phyloP scores from a whole-genome alignment of 2,329 filamentous ascomycete species.

The Phialophora expanda region DNA sequence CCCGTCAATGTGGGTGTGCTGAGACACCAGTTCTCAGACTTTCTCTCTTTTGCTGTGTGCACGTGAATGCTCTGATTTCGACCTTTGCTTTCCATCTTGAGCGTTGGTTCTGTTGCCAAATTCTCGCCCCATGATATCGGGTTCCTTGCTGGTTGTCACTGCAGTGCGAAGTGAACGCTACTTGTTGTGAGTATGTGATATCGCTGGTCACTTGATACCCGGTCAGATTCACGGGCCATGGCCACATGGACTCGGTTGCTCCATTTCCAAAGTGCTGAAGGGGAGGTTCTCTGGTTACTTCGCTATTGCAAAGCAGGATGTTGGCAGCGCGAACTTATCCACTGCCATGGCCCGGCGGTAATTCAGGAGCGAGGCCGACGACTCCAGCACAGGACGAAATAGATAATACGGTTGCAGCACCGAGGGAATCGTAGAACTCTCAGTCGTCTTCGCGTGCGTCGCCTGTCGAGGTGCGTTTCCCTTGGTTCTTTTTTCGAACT shows the following conservation, averaged over 20 bases:
- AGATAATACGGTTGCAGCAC: background rate
- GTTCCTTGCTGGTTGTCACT: background rate
- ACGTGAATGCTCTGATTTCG: background rate
- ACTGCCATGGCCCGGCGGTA: background rate
- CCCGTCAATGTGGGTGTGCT: slow-evolving; percentile 20
- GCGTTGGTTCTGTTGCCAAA: background rate
- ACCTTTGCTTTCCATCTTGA: too few species aligned
- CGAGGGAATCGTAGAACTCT: background rate
- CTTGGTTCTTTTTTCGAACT: background rate
- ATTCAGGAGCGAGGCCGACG: background rate
- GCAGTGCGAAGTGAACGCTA: background rate
- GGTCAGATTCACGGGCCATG: background rate
- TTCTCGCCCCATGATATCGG: background rate
- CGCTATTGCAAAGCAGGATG: background rate
- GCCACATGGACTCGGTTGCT: background rate
- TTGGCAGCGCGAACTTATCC: background rate
- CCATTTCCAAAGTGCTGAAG: background rate
- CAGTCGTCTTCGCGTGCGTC: background rate
- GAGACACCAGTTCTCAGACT: background rate
- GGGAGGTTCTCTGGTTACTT: background rate
- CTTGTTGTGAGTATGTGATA: background rate
- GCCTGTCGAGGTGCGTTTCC: background rate
- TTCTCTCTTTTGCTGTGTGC: background rate
- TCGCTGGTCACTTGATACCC: background rate
- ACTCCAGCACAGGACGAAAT: too few species aligned